These are phyloP conservation scores for Trichoderma arundinaceum DNA, from an alignment of 2,329 filamentous ascomycete species.

Conservation along the genomic window DNA sequence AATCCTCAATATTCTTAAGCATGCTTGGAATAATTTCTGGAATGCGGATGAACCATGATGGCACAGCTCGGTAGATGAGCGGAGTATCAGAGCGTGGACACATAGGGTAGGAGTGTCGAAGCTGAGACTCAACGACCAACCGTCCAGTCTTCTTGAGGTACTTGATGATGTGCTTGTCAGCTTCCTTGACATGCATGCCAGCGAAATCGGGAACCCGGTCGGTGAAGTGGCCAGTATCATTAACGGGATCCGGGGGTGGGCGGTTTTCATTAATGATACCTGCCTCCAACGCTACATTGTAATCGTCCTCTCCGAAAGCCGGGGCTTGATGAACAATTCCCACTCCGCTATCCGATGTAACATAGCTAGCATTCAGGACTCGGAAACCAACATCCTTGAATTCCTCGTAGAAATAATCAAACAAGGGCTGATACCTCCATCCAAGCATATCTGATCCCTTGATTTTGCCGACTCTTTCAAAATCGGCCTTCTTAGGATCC, in stretches of 20 bases:
- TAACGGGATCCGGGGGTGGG: conserved; percentile 88
- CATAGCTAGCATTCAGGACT: conserved; percentile 83
- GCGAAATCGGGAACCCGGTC: conserved; percentile 78
- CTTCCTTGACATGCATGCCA: conserved; percentile 87
- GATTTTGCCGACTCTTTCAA: conserved; percentile 78
- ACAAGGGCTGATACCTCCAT: conserved; percentile 88
- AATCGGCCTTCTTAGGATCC: conserved; percentile 94
- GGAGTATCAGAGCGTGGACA: conserved; percentile 95
- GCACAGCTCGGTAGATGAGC: conserved; percentile 88
- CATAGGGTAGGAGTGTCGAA: conserved; percentile 91
- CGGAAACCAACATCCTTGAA: conserved; percentile 86
- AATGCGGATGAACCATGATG: conserved; percentile 94
- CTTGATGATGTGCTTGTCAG: conserved; percentile 93
- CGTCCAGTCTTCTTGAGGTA: conserved; percentile 77
- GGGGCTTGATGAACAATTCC: conserved; percentile 94
- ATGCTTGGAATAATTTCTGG: conserved; percentile 82
- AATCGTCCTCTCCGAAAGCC: conserved; percentile 96
- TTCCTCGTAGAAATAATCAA: conserved; percentile 86
- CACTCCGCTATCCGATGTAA: conserved; percentile 87
- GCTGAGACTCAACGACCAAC: conserved; percentile 81
- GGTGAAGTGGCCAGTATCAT: conserved; percentile 81
- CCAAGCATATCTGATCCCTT: conserved; percentile 84
- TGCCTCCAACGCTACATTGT: conserved; percentile 75
- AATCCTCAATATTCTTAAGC: conserved; percentile 86
- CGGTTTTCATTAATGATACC: conserved; percentile 79